phyloP scores from a whole-genome alignment of 73 alveolate genomes.

The Tetrahymena thermophila region DNA sequence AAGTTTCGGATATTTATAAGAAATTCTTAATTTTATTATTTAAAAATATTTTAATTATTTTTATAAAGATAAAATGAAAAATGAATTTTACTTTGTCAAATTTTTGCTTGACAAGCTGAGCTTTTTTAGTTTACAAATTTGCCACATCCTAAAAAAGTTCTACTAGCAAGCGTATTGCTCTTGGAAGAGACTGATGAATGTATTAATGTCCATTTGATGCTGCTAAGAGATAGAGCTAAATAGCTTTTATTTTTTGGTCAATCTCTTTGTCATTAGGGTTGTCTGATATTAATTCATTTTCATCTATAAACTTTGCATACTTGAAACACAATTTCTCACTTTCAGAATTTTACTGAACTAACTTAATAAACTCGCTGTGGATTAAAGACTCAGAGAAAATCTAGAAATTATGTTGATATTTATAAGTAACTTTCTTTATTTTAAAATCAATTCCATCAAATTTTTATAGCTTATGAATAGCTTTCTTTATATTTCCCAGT shows the following conservation, averaged over 20 bases:
- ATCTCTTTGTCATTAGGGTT: neutral
- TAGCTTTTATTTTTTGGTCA: neutral
- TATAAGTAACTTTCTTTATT: neutral
- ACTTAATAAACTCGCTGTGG: neutral
- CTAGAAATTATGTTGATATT: neutral
- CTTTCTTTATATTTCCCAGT: neutral
- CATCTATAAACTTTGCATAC: neutral
- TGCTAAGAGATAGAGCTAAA: neutral
- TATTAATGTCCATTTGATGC: neutral
- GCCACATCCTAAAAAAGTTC: neutral
- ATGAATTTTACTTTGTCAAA: neutral
- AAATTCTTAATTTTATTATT: neutral
- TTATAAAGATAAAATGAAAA: neutral
- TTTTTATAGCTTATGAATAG: neutral
- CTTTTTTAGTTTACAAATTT: neutral
- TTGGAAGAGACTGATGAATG: neutral
- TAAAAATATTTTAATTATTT: neutral
- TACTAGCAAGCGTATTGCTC: neutral
- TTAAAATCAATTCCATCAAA: neutral
- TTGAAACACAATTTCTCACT: neutral
- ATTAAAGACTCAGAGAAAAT: neutral
- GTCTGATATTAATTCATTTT: neutral
- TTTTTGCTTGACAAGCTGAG: neutral
- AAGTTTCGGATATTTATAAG: neutral
- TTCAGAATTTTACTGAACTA: neutral